phyloP scores from a whole-genome alignment of 2,329 filamentous ascomycete genomes.

The Ceratocystis destructans region DNA sequence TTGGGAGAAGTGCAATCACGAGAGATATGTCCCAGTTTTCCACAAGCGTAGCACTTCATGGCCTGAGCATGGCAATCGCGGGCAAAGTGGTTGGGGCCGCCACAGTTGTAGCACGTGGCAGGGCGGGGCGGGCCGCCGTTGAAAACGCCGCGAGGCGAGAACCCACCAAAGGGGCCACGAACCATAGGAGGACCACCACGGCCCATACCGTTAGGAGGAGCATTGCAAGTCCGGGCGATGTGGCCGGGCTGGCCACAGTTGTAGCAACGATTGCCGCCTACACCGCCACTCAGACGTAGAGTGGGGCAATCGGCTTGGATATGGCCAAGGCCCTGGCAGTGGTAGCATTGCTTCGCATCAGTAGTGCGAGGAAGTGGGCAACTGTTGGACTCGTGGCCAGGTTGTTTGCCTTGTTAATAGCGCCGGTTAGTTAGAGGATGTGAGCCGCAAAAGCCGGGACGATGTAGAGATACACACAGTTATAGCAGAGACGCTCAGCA shows the following conservation, averaged over 20 bases:
- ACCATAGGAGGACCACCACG: constrained; percentile 48
- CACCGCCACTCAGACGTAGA: constrained; percentile 72
- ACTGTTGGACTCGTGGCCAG: constrained; percentile 92
- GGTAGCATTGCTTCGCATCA: constrained; percentile 99
- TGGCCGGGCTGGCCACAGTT: constrained; percentile 90
- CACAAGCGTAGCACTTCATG: constrained; percentile 97
- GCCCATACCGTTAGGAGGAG: constrained; percentile 55
- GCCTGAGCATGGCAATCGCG: constrained; percentile 96
- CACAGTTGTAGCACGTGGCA: constrained; percentile 61
- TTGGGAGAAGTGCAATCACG: constrained; percentile 92
- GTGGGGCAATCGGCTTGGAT: constrained; percentile 99
- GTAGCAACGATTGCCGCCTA: constrained; percentile 82
- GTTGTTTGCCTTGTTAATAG: constrained; percentile 55
- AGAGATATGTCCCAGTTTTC: constrained; percentile 88
- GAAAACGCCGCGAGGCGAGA: constrained; percentile 56
- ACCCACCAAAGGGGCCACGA: constrained; percentile 56
- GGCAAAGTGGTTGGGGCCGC: constrained; percentile 91
- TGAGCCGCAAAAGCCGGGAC: not conserved
- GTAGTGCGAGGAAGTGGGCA: constrained; percentile 94
- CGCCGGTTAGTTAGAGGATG: constrained; percentile 21
- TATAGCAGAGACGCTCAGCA: constrained; percentile 97
- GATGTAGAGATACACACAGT: constrained; percentile 51
- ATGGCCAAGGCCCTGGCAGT: constrained; percentile 95
- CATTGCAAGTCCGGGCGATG: constrained; percentile 70
- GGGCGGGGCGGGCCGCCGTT: constrained; percentile 45